These are phyloP conservation scores for Ophioceras dolichostomum DNA, from an alignment of 2,329 filamentous ascomycete genomes.

Conservation along the genomic window DNA sequence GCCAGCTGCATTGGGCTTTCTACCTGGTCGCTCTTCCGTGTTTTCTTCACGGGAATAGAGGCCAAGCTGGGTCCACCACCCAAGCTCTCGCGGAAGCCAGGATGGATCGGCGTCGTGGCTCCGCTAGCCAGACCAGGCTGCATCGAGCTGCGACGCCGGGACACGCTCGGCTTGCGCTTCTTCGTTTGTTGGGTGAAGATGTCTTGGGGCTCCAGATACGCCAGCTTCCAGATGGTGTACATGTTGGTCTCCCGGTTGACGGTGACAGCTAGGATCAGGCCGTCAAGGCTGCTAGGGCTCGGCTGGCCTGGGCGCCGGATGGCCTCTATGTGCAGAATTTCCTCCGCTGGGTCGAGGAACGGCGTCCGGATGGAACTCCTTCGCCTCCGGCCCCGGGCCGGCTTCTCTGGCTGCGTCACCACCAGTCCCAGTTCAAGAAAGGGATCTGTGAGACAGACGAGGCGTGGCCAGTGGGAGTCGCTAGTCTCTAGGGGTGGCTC, in stretches of 20 bases:
- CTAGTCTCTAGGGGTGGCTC: constrained; percentile 38
- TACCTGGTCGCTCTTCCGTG: constrained; percentile 36
- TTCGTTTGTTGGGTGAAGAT: constrained; percentile 34
- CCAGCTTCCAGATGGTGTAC: constrained; percentile 76
- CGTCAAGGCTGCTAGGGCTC: constrained; percentile 21
- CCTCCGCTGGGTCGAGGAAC: constrained; percentile 64
- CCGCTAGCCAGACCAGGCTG: constrained; percentile 59
- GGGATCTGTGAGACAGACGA: constrained; percentile 79
- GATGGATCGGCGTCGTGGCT: constrained; percentile 61
- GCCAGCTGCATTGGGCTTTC: constrained; percentile 49
- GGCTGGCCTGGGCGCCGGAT: constrained; percentile 40
- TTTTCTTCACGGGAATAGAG: constrained; percentile 41
- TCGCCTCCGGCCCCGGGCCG: constrained; percentile 21
- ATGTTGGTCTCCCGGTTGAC: constrained; percentile 63
- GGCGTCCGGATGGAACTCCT: constrained; percentile 27
- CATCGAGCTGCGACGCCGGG: constrained; percentile 51
- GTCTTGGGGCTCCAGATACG: constrained; percentile 61
- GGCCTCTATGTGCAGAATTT: constrained; percentile 71
- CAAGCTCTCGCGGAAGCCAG: constrained; percentile 66
- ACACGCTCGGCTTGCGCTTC: constrained; percentile 30
- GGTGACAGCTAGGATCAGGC: constrained; percentile 66
- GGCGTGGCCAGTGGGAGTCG: constrained; percentile 54
- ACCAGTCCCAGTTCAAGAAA: constrained; percentile 77
- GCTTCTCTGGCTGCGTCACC: constrained; percentile 44
- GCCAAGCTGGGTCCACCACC: constrained; percentile 43